phyloP scores from a whole-genome alignment of 331 rosid genomes.

The Cydonia oblonga region DNA sequence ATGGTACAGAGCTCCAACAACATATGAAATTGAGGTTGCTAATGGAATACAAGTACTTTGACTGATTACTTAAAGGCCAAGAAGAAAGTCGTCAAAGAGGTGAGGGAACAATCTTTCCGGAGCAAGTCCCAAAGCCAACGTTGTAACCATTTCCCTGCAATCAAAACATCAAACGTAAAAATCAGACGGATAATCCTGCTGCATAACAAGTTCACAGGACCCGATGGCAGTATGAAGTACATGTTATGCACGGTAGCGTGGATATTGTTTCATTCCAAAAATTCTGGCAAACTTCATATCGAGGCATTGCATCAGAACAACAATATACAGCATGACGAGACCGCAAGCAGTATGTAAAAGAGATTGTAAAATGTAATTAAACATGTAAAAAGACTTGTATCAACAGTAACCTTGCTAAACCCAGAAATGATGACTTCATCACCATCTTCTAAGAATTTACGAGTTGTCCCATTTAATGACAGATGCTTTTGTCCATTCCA shows the following conservation, averaged over 20 bases:
- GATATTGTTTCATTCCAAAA: background rate
- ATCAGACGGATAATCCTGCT: background rate
- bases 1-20: background rate
- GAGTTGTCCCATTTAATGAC: constrained; percentile 43
- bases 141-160: constrained; percentile 77
- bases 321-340: background rate
- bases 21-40: background rate
- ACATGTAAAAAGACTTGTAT: too few species aligned
- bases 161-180: background rate
- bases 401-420: constrained; percentile 52
- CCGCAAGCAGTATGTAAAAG: too few species aligned
- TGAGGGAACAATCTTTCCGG: constrained; percentile 68
- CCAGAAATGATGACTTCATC: constrained; percentile 84
- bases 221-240: background rate
- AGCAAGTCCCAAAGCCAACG: constrained; percentile 74
- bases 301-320: too few species aligned
- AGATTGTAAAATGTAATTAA: too few species aligned
- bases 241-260: background rate
- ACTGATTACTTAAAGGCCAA: background rate
- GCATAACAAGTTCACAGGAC: too few species aligned
- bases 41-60: background rate
- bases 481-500: constrained; percentile 81
- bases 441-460: constrained; percentile 90
- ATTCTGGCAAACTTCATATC: background rate
- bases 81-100: constrained; percentile 22